Evolutionary conservation across 371 early-diverging fungal species (phyloP).

Genomic region (Mucor circinelloides): DNA sequence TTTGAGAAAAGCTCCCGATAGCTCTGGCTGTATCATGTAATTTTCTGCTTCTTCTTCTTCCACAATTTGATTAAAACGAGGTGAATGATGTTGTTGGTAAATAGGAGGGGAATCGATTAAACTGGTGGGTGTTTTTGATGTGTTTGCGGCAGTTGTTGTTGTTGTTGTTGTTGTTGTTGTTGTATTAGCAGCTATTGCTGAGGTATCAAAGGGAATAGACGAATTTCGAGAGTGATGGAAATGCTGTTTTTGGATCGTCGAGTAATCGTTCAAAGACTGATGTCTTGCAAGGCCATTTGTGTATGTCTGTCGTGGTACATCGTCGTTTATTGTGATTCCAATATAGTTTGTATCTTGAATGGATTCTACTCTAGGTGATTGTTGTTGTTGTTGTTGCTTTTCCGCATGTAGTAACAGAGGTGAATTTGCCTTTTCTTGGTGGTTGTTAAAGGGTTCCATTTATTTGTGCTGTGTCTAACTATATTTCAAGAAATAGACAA

Average conservation of each 20-base stretch:
- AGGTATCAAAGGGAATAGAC: not conserved
- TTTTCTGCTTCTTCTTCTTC: slow-evolving; percentile 6
- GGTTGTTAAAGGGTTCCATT: not conserved
- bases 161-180: not conserved
- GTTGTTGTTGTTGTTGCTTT: slow-evolving; percentile 2
- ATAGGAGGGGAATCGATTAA: not conserved
- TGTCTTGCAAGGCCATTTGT: not conserved
- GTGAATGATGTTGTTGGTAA: not conserved
- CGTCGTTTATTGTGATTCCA: slow-evolving; percentile 38
- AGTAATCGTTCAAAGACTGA: not conserved
- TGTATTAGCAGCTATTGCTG: not conserved
- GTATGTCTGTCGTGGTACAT: slow-evolving; percentile 6
- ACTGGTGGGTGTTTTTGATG: too few relatives aligned
- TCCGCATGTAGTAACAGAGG: not conserved
- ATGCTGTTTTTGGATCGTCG: not conserved
- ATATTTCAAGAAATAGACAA: not conserved
- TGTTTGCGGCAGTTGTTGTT: not conserved
- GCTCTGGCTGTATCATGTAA: slow-evolving; percentile 7
- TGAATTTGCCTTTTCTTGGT: not conserved
- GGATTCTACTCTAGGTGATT: not conserved
- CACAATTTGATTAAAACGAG: not conserved
- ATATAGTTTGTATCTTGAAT: slow-evolving; percentile 35
- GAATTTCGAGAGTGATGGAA: not conserved
- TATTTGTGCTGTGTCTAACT: not conserved
- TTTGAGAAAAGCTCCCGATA: slow-evolving; percentile 26